These are phyloP conservation scores for Rhodamnia rubescens DNA, from an alignment of 345 rosid species.

Conservation along the genomic window DNA sequence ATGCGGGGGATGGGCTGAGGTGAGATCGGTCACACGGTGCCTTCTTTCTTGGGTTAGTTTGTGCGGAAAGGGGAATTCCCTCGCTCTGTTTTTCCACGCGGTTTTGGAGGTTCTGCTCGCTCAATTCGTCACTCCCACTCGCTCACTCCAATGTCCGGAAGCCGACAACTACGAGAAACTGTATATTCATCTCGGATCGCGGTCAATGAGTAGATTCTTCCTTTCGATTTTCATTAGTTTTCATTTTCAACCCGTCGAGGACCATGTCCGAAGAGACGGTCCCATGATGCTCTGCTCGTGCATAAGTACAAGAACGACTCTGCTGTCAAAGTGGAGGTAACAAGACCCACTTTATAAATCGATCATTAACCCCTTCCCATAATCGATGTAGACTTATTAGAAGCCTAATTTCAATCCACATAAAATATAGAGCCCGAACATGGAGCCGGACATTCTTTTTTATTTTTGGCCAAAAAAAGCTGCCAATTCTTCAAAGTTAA, in stretches of 20 bases:
- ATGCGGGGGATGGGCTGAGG: background rate
- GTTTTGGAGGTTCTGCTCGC: background rate
- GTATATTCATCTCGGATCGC: background rate
- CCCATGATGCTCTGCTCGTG: background rate
- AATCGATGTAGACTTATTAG: too few relatives aligned
- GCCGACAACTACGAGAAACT: background rate
- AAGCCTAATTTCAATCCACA: too few relatives aligned
- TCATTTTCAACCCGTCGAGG: background rate
- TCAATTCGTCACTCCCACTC: background rate
- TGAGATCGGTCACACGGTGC: background rate
- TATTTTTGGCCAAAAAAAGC: too few relatives aligned
- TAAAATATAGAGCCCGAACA: too few relatives aligned
- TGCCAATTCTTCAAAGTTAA: too few relatives aligned
- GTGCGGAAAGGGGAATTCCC: background rate
- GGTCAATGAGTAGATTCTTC: background rate
- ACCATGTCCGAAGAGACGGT: background rate
- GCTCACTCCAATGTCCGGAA: background rate
- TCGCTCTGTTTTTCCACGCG: background rate
- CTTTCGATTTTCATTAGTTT: background rate
- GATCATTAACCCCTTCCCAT: too few relatives aligned
- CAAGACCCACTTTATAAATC: too few relatives aligned
- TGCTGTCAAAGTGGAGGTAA: background rate
- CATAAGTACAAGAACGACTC: background rate
- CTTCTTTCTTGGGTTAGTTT: too few relatives aligned
- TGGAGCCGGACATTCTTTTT: too few relatives aligned